Percentiles rank a stretch among this genome's conserved stretches.
Conservation (phyloP, 169 alveolate species). For the Plasmodium relictum region DNA sequence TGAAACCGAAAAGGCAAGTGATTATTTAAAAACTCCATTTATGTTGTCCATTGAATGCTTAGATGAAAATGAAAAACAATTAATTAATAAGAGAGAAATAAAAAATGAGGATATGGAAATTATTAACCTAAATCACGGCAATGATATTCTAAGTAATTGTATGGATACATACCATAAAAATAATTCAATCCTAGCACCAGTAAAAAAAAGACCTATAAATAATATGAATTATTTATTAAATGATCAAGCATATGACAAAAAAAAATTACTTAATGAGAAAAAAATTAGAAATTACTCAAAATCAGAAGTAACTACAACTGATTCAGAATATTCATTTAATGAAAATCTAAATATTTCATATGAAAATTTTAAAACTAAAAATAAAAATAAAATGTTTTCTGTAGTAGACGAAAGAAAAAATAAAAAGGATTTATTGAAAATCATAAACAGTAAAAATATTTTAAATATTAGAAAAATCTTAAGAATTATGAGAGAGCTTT, state of each 20-base stretch:
- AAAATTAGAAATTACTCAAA: background rate
- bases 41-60: slow-evolving; percentile 28
- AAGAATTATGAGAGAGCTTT: slow-evolving; percentile 70
- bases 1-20: slow-evolving; percentile 13
- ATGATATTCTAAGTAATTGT: background rate
- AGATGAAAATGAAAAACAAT: slow-evolving; percentile 6
- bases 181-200: slow-evolving; percentile 1
- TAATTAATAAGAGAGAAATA: background rate
- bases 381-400: slow-evolving; percentile 21
- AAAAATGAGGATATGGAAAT: slow-evolving; percentile 8
- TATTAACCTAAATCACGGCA: background rate
- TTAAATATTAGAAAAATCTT: slow-evolving; percentile 63
- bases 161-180: slow-evolving; percentile 4
- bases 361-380: slow-evolving; percentile 49
- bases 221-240: slow-evolving; percentile 48
- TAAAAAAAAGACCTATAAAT: slow-evolving; percentile 9
- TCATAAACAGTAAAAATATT: slow-evolving; percentile 59
- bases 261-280: background rate
- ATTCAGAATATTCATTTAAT: slow-evolving; percentile 58
- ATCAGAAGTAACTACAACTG: slow-evolving; percentile 71
- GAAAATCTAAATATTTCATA: slow-evolving; percentile 47
- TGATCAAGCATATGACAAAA: slow-evolving; percentile 10
- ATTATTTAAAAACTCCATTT: slow-evolving; percentile 14
- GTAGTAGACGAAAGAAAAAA: slow-evolving; percentile 21
- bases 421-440: slow-evolving; percentile 50